These are phyloP conservation scores for Hysterium pulicare DNA, from an alignment of 2,329 filamentous ascomycete species.

Conservation along the genomic window DNA sequence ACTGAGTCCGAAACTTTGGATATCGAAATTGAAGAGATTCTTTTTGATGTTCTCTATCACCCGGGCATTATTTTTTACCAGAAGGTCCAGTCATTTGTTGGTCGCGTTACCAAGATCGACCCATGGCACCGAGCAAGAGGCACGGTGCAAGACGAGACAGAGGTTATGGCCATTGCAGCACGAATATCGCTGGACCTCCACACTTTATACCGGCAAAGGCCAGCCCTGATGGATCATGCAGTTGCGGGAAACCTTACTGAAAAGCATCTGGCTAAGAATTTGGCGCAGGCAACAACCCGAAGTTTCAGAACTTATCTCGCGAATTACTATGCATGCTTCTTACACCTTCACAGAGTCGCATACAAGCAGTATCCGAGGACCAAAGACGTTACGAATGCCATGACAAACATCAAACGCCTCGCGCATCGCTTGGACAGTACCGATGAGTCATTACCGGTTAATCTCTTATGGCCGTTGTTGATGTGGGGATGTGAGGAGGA, in stretches of 20 bases:
- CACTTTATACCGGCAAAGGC: conserved; percentile 50
- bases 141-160: conserved; percentile 57
- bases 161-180: conserved; percentile 55
- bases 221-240: conserved; percentile 55
- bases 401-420: conserved; percentile 49
- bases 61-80: conserved; percentile 57
- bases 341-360: conserved; percentile 57
- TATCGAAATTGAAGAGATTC: conserved; percentile 46
- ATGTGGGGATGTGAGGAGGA: conserved; percentile 57
- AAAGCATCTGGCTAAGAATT: conserved; percentile 47
- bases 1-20: conserved; percentile 28
- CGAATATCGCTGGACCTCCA: conserved; percentile 51
- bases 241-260: conserved; percentile 51
- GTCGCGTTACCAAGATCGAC: conserved; percentile 55
- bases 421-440: conserved; percentile 45
- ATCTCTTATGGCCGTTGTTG: conserved; percentile 56
- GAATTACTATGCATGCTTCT: conserved; percentile 55
- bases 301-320: conserved; percentile 56
- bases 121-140: conserved; percentile 55
- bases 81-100: conserved; percentile 57
- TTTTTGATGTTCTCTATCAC: conserved; percentile 56
- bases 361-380: conserved; percentile 55
- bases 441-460: conserved; percentile 51
- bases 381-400: conserved; percentile 47
- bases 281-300: conserved; percentile 51